Evolutionary conservation across 225 moss, liverwort and hornwort genomes (phyloP), one percentile per base, ranked within the genome.

Genomic region (Takakia lepidozioides): DNA sequence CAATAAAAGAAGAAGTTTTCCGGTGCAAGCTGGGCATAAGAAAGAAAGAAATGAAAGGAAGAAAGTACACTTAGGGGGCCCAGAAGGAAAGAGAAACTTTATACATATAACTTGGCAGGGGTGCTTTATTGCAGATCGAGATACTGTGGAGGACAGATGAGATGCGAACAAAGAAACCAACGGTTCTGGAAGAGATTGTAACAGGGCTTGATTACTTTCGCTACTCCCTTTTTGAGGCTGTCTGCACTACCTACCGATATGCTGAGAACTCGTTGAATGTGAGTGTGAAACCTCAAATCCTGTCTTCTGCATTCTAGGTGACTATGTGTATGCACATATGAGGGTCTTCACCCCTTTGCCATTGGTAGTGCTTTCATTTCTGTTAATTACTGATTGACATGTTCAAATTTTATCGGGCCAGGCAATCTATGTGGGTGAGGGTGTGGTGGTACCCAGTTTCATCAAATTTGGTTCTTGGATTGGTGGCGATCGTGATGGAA

Each of bases 391-490:
- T n/a, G n/a, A n/a, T 21, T 19, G 29, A 64, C 29, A 47, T 57
- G 27, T 15, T 25, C 48, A 19, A 30, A 21, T 27, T 29, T 4
- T 44, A 61, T 54, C 38, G 27, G 43, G 51, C 49, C 77, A 82
- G 81, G 73, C 83, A 64, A 86, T 86, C n/a, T 93, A 86, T 46
- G 67, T 78, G 26, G 51, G 61, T 57, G 61, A 73, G 58, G 81
- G 78, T 51, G 46, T 93, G 29, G 43, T 67, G 58, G 55, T 93
- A 64, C 93, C 89, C 22, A 93, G 93, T 54, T 74, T 76, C 35
- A 82, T 93, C 44, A 83, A 81, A 65, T 93, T 89, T 76, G 93
- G 93, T 46, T 89, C 93, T 25, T 93, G 89, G 93, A 93, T 93
- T 64, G 93, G 93, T 68, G 93, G 89, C 65, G 93, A 93, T 43